These are phyloP conservation scores for Skeletonema tropicum DNA, from an alignment of 108 stramenopile genomes.

Conservation along the genomic window DNA sequence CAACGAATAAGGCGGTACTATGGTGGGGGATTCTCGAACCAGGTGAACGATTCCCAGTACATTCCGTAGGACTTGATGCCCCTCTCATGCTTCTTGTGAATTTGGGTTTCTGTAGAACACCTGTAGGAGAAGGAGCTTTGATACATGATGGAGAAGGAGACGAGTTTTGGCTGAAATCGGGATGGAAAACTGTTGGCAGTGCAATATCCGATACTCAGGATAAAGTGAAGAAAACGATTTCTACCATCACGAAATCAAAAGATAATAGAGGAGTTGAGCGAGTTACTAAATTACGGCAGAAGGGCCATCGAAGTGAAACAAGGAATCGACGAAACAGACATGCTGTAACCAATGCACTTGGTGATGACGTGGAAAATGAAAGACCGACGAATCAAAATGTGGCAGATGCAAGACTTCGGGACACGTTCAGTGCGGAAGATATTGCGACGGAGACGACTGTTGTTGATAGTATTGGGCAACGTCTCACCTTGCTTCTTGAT, in stretches of 20 bases:
- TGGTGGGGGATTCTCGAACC: constrained; percentile 90
- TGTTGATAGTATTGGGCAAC: constrained; percentile 89
- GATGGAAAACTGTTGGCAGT: constrained; percentile 62
- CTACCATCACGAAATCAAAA: constrained; percentile 65
- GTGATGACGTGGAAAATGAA: constrained; percentile 42
- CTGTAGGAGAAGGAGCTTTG: constrained; percentile 87
- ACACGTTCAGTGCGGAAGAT: constrained; percentile 44
- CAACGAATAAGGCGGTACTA: constrained; percentile 63
- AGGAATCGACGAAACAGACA: constrained; percentile 18
- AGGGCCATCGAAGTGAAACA: constrained; percentile 20
- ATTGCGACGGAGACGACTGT: constrained; percentile 79
- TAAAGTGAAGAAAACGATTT: constrained; percentile 73
- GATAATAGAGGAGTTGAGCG: constrained; percentile 63
- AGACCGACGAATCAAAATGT: neutral
- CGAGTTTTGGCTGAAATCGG: constrained; percentile 32
- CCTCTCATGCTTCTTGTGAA: constrained; percentile 91
- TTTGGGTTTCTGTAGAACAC: constrained; percentile 88
- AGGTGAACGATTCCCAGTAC: constrained; percentile 70
- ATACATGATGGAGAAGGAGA: constrained; percentile 75
- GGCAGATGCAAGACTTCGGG: constrained; percentile 9
- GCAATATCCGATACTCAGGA: constrained; percentile 70
- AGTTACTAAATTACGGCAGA: constrained; percentile 33
- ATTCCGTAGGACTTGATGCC: constrained; percentile 85
- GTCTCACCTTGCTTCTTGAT: constrained; percentile 79
- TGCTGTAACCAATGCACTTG: neutral